These are phyloP conservation scores for Galerina marginata DNA, from an alignment of 768 basidiomycete genomes.

Conservation along the genomic window DNA sequence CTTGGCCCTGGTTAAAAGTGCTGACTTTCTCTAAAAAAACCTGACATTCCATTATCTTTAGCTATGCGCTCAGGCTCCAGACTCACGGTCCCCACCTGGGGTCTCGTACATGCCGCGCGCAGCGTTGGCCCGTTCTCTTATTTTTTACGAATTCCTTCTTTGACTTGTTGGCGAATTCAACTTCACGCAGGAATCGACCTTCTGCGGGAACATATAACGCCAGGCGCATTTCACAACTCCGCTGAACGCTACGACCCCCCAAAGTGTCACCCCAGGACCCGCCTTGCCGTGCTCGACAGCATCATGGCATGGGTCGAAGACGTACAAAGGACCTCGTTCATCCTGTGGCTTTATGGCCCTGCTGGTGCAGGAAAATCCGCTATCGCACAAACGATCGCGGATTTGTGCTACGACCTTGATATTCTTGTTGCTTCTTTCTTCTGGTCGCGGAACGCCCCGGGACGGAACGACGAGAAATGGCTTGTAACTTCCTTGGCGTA, in stretches of 20 bases:
- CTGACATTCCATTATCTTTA: too few relatives aligned
- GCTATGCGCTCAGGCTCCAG: too few relatives aligned
- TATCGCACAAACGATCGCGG: slow-evolving; percentile 23
- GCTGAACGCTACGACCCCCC: slow-evolving; percentile 16
- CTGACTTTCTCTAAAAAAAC: too few relatives aligned
- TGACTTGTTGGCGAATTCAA: too few relatives aligned
- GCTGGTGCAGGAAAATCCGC: slow-evolving; percentile 26
- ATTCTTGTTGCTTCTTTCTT: slow-evolving; percentile 20
- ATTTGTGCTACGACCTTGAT: slow-evolving; percentile 6
- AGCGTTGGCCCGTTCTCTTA: too few relatives aligned
- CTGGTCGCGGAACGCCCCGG: slow-evolving; percentile 13
- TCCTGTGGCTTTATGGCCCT: slow-evolving; percentile 23
- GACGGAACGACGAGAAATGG: slow-evolving; percentile 8
- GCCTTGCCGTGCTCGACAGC: slow-evolving; percentile 1
- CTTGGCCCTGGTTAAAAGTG: too few relatives aligned
- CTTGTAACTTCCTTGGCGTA: slow-evolving; percentile 23
- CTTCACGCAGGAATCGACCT: not conserved
- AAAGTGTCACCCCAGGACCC: slow-evolving; percentile 15
- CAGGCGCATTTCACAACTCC: slow-evolving; percentile 18
- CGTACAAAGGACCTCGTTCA: not conserved
- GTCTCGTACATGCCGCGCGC: too few relatives aligned
- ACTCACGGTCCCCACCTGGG: too few relatives aligned
- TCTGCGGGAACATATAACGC: not conserved
- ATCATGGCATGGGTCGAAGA: slow-evolving; percentile 14
- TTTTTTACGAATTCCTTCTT: too few relatives aligned